phyloP scores from a whole-genome alignment of 1,139 yeast species.

The Suhomyces yuchorum region DNA sequence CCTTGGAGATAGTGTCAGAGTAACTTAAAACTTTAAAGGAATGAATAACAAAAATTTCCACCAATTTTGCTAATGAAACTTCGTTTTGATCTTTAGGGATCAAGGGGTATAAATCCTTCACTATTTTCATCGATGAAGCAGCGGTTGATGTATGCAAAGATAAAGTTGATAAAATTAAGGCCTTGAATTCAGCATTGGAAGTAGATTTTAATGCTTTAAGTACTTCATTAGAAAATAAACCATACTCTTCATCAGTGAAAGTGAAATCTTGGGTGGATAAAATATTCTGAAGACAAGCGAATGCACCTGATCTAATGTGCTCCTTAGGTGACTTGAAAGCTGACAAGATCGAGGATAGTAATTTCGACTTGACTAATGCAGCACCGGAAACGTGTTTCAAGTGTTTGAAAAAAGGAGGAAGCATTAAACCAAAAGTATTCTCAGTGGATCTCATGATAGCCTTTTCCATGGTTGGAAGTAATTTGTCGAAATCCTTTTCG shows the following conservation, averaged over 20 bases:
- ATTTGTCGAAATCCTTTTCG: slow-evolving; percentile 33
- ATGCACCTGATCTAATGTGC: slow-evolving; percentile 56
- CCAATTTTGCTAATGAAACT: slow-evolving; percentile 50
- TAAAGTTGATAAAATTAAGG: slow-evolving; percentile 23
- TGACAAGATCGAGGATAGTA: slow-evolving; percentile 60
- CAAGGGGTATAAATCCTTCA: slow-evolving; percentile 49
- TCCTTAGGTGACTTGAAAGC: slow-evolving; percentile 76
- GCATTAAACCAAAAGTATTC: slow-evolving; percentile 53
- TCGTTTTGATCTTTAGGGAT: slow-evolving; percentile 80
- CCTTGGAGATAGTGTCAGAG: slow-evolving; percentile 15
- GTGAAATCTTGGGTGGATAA: not conserved
- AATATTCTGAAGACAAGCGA: slow-evolving; percentile 34
- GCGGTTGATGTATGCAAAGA: slow-evolving; percentile 9
- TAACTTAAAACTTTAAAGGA: slow-evolving; percentile 24
- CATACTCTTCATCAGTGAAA: slow-evolving; percentile 4
- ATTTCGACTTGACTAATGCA: slow-evolving; percentile 46
- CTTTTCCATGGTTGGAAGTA: slow-evolving; percentile 72
- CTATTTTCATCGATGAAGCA: slow-evolving; percentile 31
- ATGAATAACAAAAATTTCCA: slow-evolving; percentile 53
- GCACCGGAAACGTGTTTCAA: slow-evolving; percentile 25
- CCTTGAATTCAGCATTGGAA: slow-evolving; percentile 70
- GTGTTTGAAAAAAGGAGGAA: slow-evolving; percentile 50
- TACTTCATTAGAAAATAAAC: slow-evolving; percentile 50
- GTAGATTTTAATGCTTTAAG: slow-evolving; percentile 60
- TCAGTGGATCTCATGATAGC: slow-evolving; percentile 84